These are phyloP conservation scores for Heliophila coronopifolia DNA, from an alignment of 441 rosid genomes.

Conservation along the genomic window DNA sequence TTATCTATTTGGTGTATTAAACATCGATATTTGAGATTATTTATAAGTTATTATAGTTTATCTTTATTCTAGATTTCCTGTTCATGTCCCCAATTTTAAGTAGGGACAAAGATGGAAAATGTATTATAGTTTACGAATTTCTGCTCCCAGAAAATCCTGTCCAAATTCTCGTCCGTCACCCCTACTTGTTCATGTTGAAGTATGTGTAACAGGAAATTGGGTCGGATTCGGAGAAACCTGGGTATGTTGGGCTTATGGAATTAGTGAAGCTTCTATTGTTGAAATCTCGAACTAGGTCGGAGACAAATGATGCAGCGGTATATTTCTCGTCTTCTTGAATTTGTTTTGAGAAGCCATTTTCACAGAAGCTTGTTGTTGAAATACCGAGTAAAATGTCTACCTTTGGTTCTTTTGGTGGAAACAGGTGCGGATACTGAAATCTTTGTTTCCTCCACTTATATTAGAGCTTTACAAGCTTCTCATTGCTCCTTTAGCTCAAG, in stretches of 20 bases:
- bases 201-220: constrained; percentile 66
- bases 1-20: too few relatives aligned
- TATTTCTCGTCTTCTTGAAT: too few relatives aligned
- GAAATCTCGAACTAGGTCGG: constrained; percentile 47
- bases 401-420: background rate
- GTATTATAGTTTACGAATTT: too few relatives aligned
- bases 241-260: constrained; percentile 71
- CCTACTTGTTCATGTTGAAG: constrained; percentile 29
- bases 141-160: background rate
- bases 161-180: too few relatives aligned
- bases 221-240: constrained; percentile 79
- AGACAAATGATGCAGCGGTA: constrained; percentile 64
- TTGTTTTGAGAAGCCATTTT: background rate
- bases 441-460: constrained; percentile 72
- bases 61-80: too few relatives aligned
- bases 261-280: constrained; percentile 58
- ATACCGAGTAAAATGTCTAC: background rate
- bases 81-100: too few relatives aligned
- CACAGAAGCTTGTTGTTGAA: background rate
- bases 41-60: too few relatives aligned
- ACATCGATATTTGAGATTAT: too few relatives aligned
- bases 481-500: constrained; percentile 59
- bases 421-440: constrained; percentile 62
- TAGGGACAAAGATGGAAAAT: too few relatives aligned
- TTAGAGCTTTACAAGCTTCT: constrained; percentile 59